Evolutionary conservation across 495 filamentous ascomycete genomes (phyloP).

Genomic region (Podospora anserina): DNA sequence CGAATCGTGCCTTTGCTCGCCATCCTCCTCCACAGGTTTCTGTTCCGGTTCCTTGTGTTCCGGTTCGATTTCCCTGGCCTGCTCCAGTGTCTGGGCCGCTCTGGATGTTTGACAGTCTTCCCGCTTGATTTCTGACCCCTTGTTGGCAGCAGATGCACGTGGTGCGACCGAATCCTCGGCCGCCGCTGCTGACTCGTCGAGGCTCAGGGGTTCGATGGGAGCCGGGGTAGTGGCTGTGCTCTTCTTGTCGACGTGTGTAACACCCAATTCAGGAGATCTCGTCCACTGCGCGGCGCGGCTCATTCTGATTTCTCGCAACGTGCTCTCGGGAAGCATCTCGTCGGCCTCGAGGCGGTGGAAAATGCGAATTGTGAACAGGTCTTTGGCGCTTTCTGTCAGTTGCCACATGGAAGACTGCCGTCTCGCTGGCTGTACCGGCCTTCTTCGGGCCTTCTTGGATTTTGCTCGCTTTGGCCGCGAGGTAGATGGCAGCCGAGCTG

Average conservation of each 20-base stretch:
- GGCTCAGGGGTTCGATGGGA: conserved; percentile 38
- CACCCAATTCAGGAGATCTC: conserved; percentile 19
- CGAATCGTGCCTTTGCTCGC: conserved; percentile 16
- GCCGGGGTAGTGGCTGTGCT: conserved; percentile 21
- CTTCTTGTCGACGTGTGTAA: conserved; percentile 17
- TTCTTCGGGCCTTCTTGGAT: conserved; percentile 38
- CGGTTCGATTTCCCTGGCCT: neutral
- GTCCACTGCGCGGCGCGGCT: conserved; percentile 29
- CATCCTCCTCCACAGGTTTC: conserved; percentile 8
- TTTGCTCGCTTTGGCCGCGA: conserved; percentile 40
- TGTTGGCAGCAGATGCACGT: conserved; percentile 15
- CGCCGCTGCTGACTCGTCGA: conserved; percentile 33
- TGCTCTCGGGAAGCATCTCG: conserved; percentile 49
- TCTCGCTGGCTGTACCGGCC: conserved; percentile 29
- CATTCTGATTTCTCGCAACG: conserved; percentile 40
- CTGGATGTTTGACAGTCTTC: conserved; percentile 22
- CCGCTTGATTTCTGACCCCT: conserved; percentile 5
- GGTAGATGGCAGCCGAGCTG: conserved; percentile 25
- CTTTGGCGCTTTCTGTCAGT: conserved; percentile 47
- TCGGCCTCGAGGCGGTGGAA: conserved; percentile 50
- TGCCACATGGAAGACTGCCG: conserved; percentile 43
- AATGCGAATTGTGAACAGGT: conserved; percentile 42
- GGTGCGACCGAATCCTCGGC: conserved; percentile 21
- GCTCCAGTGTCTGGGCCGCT: conserved; percentile 1
- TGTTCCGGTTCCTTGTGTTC: conserved; percentile 6